Percentiles rank a stretch among this genome's conserved stretches.
phyloP scores from a whole-genome alignment of 306 rosid species.

The Trifolium pratense region DNA sequence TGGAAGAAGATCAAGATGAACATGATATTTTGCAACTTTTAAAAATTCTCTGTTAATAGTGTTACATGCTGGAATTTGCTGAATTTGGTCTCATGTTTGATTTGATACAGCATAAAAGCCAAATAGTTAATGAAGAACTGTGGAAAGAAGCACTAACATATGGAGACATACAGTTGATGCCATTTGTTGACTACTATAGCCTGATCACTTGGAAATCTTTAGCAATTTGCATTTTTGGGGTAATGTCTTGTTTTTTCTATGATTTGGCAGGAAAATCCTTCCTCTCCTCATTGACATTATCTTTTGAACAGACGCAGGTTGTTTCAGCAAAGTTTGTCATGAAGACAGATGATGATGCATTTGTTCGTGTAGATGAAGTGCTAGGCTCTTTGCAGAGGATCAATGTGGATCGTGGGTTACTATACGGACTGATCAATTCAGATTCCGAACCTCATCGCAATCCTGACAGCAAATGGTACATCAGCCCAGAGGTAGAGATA shows the following conservation, averaged over 20 bases:
- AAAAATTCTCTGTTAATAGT: slow-evolving; percentile 27
- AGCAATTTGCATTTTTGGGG: slow-evolving; percentile 96
- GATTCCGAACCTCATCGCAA: slow-evolving; percentile 86
- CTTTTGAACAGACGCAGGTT: slow-evolving; percentile 81
- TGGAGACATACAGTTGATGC: slow-evolving; percentile 95
- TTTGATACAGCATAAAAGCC: slow-evolving; percentile 86
- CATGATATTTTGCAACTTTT: slow-evolving; percentile 1
- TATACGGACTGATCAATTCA: slow-evolving; percentile 91
- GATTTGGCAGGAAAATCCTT: slow-evolving; percentile 20
- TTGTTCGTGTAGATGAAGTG: slow-evolving; percentile 91
- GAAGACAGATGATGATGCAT: slow-evolving; percentile 99
- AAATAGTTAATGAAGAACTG: slow-evolving; percentile 88
- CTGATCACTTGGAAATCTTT: slow-evolving; percentile 97
- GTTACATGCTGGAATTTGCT: slow-evolving; percentile 29
- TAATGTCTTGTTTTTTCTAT: slow-evolving; percentile 53
- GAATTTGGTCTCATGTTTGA: slow-evolving; percentile 45
- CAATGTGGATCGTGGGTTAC: slow-evolving; percentile 62
- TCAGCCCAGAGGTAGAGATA: slow-evolving; percentile 75
- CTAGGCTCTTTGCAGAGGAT: slow-evolving; percentile 71
- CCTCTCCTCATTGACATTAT: slow-evolving; percentile 46
- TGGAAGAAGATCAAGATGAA: slow-evolving; percentile 27
- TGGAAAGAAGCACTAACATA: slow-evolving; percentile 95
- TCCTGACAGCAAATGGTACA: slow-evolving; percentile 94
- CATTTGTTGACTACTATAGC: slow-evolving; percentile 95
- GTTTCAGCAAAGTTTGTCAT: slow-evolving; percentile 91